Percentiles rank a stretch among this genome's conserved stretches.
Evolutionary conservation across 352 stramenopile genomes (phyloP).

Genomic region (Phytophthora citrophthora): DNA sequence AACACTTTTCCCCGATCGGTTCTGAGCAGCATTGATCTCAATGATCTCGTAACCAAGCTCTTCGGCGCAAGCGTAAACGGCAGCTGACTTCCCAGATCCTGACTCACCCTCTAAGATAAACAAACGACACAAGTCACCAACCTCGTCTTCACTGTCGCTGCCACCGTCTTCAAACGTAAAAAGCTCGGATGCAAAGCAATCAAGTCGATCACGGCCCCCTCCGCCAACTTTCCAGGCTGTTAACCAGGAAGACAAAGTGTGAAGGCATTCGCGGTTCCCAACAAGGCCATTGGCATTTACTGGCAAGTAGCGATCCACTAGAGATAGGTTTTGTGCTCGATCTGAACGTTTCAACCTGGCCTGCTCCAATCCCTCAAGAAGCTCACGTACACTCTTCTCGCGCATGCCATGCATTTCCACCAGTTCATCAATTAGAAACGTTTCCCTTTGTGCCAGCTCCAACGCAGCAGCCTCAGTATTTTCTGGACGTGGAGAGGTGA

Average conservation of each 20-base stretch:
- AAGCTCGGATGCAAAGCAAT: slow-evolving; percentile 68
- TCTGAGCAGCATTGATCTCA: slow-evolving; percentile 85
- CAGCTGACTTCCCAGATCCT: slow-evolving; percentile 77
- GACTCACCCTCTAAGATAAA: slow-evolving; percentile 81
- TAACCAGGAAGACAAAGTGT: slow-evolving; percentile 76
- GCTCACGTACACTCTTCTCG: slow-evolving; percentile 65
- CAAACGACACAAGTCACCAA: slow-evolving; percentile 63
- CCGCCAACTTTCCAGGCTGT: slow-evolving; percentile 73
- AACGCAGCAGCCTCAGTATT: slow-evolving; percentile 8
- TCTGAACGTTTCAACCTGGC: slow-evolving; percentile 52
- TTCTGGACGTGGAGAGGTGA: slow-evolving; percentile 20
- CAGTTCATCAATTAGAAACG: slow-evolving; percentile 58
- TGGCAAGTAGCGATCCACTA: slow-evolving; percentile 74
- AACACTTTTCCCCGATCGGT: slow-evolving; percentile 70
- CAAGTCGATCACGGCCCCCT: slow-evolving; percentile 45
- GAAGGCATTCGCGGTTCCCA: slow-evolving; percentile 67
- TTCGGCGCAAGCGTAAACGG: slow-evolving; percentile 79
- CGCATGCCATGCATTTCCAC: slow-evolving; percentile 54
- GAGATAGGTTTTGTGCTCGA: slow-evolving; percentile 60
- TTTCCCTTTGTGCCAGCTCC: slow-evolving; percentile 33
- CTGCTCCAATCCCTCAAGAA: slow-evolving; percentile 49
- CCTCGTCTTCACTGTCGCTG: slow-evolving; percentile 62
- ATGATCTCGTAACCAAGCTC: slow-evolving; percentile 87
- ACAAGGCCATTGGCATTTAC: slow-evolving; percentile 65
- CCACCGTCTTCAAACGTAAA: slow-evolving; percentile 71